Conservation (phyloP, 2,329 filamentous ascomycete species). For the Stemphylium vesicarium region DNA sequence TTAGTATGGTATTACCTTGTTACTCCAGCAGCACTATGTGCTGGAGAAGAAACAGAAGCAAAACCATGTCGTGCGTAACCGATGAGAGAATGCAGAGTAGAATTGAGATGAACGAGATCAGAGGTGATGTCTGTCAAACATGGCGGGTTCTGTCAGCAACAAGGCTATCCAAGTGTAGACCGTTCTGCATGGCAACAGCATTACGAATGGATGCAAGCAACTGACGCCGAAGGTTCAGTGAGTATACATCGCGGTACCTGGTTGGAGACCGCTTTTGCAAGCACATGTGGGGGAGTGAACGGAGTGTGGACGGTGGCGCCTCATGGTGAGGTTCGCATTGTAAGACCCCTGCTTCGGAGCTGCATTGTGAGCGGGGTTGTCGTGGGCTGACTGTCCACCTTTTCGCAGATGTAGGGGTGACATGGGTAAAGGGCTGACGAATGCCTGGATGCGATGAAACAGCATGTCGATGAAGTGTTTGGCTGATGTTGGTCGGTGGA, state of each 20-base stretch:
- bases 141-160: not conserved
- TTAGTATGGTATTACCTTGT: not conserved
- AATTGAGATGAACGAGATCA: not conserved
- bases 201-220: slow-evolving; percentile 13
- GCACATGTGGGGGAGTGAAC: slow-evolving; percentile 12
- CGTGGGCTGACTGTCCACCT: slow-evolving; percentile 1
- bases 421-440: not conserved
- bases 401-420: not conserved
- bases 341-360: slow-evolving; percentile 2
- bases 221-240: slow-evolving; percentile 13
- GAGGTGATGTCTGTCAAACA: not conserved
- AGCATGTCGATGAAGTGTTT: not conserved
- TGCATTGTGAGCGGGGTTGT: slow-evolving; percentile 9
- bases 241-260: slow-evolving; percentile 5
- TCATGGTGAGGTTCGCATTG: slow-evolving; percentile 15
- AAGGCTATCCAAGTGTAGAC: not conserved
- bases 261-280: slow-evolving; percentile 10
- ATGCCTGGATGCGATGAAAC: not conserved
- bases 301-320: slow-evolving; percentile 19
- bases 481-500: not conserved
- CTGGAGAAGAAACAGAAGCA: too few species aligned
- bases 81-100: too few species aligned
- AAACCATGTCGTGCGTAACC: too few species aligned
- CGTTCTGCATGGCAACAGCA: slow-evolving; percentile 13
- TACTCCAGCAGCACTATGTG: too few species aligned